Base-by-base conservation (phyloP, 345 rosid species). In the Euphorbia peplus region DNA sequence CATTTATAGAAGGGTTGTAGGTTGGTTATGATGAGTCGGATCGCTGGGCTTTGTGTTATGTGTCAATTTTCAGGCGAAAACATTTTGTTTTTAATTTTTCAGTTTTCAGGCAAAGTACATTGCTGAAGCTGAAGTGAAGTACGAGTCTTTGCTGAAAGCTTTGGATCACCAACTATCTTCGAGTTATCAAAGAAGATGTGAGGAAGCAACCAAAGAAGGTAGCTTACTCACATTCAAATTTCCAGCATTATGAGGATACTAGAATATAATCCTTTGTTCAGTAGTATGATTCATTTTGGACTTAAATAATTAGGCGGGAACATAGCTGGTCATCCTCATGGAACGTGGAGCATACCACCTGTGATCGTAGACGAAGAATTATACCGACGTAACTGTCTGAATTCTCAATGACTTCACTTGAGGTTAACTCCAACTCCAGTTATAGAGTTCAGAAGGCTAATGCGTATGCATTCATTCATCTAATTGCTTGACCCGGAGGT, bases 121-220 rank as follows among this genome's bases (percentile, higher is more conserved):
- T 66, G 66, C 84, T 0, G 95, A 90, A 69, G 88, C 92, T 61
- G 96, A 90, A 81, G 83, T 80, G 72, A 89, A 85, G 83, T 87
- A 86, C 71, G 84, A 79, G 63, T 42, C 15, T 30, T 71, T 86
- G 11, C 76, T 88, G 79, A 79, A 79, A 74, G 60, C 81, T 0
- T 74, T 90, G 70, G 96, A 89, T 56, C 89, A 90, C 62, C 83
- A 79, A 28, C 77, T 90, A 61, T 87, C 95, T 14, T 68, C 28
- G 18, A 72, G 74, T 32, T 93, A 93, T 75, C 77, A 81, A 74
- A 87, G 77, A 78, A 84, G 98, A 87, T 89, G 98, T 3, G 81
- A 83, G 77, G 96, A 93, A 73, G 98, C 97, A 76, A 89, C 92
- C 21, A 76, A 63, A 80, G 98, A 90, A 88, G 97, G 97, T 90